Evolutionary conservation across 192 early-diverging fungal species (phyloP).

Genomic region (Entrophospora sp.): DNA sequence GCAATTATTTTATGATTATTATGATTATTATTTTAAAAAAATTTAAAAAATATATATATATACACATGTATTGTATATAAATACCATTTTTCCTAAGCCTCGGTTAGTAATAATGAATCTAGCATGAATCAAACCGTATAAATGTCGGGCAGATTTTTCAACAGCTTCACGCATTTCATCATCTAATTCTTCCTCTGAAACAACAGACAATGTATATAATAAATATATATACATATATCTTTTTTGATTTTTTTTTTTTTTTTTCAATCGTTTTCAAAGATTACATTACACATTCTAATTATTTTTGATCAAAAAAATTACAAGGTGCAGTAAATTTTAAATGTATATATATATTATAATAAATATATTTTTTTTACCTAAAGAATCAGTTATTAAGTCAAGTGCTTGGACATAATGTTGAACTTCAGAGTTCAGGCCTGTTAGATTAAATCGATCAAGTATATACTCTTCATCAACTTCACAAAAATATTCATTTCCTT

Average conservation of each 20-base stretch:
- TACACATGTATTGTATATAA: not conserved
- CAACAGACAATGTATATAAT: not conserved
- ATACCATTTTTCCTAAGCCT: conserved; percentile 88
- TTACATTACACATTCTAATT: not conserved
- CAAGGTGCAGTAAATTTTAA: not conserved
- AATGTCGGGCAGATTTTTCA: conserved; percentile 78
- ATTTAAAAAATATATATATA: no score
- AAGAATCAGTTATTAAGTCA: conserved; percentile 85
- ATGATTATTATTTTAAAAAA: no score
- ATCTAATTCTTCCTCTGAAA: conserved; percentile 56
- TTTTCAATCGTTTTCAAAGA: not conserved
- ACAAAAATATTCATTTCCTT: conserved; percentile 97
- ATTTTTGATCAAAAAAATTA: not conserved
- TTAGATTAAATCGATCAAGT: conserved; percentile 94
- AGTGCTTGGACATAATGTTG: conserved; percentile 83
- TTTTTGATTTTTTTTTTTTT: not conserved
- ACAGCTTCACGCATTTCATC: conserved; percentile 71
- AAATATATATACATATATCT: not conserved
- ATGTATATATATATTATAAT: not conserved
- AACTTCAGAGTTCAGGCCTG: conserved; percentile 85
- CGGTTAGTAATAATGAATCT: conserved; percentile 89
- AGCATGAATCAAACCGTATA: conserved; percentile 98
- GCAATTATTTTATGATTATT: no score
- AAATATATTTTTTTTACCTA: conserved; percentile 36
- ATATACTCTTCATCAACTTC: conserved; percentile 98